A percentile compares a stretch with the other conserved stretches of the same genome.
Evolutionary conservation across 108 stramenopile species (phyloP).

Genomic region (Stephanodiscus triporus): DNA sequence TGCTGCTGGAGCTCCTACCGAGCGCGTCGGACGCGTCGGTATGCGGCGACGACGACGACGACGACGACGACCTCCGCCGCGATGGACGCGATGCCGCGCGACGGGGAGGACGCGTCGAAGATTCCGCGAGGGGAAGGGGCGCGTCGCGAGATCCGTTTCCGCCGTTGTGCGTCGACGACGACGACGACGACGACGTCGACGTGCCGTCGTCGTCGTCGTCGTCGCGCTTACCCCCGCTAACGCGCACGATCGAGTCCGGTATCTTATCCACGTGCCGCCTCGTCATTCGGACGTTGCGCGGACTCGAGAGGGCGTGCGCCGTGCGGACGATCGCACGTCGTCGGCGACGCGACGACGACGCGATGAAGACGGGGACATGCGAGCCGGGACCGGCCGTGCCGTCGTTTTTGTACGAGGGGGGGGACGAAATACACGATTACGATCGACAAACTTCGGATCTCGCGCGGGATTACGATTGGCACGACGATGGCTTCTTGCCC

Average conservation of each 20-base stretch:
- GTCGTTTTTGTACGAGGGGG: conserved; percentile 17
- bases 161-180: no score
- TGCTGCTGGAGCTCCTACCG: conserved; percentile 34
- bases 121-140: no score
- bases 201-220: background rate
- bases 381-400: background rate
- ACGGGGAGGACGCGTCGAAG: no score
- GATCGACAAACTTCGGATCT: conserved; percentile 30
- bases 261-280: conserved; percentile 37
- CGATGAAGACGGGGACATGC: background rate
- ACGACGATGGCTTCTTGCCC: conserved; percentile 50
- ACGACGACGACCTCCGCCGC: background rate
- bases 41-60: background rate
- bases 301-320: conserved; percentile 35
- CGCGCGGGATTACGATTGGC: conserved; percentile 46
- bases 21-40: background rate
- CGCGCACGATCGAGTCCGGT: conserved; percentile 14
- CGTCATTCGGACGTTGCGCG: conserved; percentile 28
- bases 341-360: background rate
- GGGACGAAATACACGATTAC: conserved; percentile 51
- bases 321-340: conserved; percentile 26
- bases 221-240: conserved; percentile 6
- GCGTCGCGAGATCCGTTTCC: no score
- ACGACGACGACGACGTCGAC: no score
- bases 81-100: no score